These are phyloP conservation scores for Pythium monospermum DNA, from an alignment of 352 stramenopile species.

Conservation along the genomic window DNA sequence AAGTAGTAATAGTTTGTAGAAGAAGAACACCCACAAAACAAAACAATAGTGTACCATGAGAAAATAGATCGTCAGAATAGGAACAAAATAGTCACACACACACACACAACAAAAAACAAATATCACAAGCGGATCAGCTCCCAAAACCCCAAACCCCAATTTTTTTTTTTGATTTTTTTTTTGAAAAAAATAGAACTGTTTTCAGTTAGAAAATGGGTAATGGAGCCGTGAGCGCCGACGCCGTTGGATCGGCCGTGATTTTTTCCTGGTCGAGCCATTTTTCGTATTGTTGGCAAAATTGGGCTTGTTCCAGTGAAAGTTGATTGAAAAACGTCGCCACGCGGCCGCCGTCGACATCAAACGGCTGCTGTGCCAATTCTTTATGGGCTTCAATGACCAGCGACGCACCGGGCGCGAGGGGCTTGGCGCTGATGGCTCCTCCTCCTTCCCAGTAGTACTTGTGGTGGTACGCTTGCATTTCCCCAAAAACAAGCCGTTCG, in stretches of 20 bases:
- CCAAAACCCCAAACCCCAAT: background rate
- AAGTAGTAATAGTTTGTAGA: too few relatives aligned
- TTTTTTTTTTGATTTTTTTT: constrained; percentile 1
- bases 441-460: constrained; percentile 81
- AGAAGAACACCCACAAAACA: background rate
- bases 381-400: constrained; percentile 55
- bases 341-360: constrained; percentile 59
- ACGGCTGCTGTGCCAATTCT: constrained; percentile 48
- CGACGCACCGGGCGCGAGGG: constrained; percentile 39
- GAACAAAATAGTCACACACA: constrained; percentile 3
- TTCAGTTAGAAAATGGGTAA: constrained; percentile 66
- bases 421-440: constrained; percentile 41
- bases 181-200: background rate
- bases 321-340: constrained; percentile 61
- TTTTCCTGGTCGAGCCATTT: constrained; percentile 77
- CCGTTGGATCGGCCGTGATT: constrained; percentile 27
- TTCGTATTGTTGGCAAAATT: constrained; percentile 81
- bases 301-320: constrained; percentile 59
- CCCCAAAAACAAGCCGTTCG: constrained; percentile 72
- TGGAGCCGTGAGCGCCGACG: constrained; percentile 17
- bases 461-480: constrained; percentile 85
- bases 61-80: constrained; percentile 8
- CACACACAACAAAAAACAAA: constrained; percentile 13
- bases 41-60: constrained; percentile 16
- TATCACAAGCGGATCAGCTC: constrained; percentile 2